phyloP scores from a whole-genome alignment of 1,284 basidiomycete genomes.

The Pyrrhoderma lamaoense region DNA sequence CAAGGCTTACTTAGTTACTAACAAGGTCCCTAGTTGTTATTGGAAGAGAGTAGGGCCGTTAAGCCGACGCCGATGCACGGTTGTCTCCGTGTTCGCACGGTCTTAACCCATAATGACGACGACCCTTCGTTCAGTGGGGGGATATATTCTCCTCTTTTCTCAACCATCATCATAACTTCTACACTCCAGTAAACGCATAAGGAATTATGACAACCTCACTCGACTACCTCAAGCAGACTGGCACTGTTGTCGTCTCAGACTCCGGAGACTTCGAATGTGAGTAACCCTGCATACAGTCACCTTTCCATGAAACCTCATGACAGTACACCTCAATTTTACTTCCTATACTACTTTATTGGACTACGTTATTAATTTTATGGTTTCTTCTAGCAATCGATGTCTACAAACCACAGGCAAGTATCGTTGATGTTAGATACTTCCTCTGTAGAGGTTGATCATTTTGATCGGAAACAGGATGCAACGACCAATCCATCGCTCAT shows the following conservation, averaged over 20 bases:
- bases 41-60: too few relatives aligned
- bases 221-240: constrained; percentile 82
- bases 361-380: constrained; percentile 12
- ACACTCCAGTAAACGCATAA: background rate
- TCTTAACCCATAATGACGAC: too few relatives aligned
- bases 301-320: background rate
- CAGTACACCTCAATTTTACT: constrained; percentile 3
- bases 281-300: constrained; percentile 24
- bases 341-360: background rate
- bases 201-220: constrained; percentile 74
- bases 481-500: constrained; percentile 95
- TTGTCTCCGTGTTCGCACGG: too few relatives aligned
- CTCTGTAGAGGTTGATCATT: background rate
- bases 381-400: constrained; percentile 64
- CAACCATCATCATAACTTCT: too few relatives aligned
- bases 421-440: background rate
- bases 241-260: constrained; percentile 93
- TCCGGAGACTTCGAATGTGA: constrained; percentile 81
- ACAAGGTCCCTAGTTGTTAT: too few relatives aligned
- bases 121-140: too few relatives aligned
- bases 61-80: too few relatives aligned
- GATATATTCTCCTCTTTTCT: too few relatives aligned
- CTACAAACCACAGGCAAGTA: constrained; percentile 82
- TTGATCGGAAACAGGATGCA: constrained; percentile 53
- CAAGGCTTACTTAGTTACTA: too few relatives aligned